Base-by-base conservation (phyloP, 2,329 filamentous ascomycete genomes). In the Diaporthe citriasiana region DNA sequence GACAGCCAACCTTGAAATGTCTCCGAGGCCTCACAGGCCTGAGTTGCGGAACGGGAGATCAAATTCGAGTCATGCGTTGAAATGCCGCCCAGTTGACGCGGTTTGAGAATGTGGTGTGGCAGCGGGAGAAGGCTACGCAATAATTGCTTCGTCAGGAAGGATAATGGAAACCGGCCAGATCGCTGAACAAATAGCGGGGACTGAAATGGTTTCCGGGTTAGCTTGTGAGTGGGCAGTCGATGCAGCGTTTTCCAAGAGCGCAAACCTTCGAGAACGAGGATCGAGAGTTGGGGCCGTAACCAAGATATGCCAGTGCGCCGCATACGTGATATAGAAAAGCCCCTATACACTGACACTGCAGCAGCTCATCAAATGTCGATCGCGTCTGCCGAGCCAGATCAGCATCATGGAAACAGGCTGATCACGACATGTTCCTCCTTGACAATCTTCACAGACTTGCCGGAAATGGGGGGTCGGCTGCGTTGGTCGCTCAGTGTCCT, bases 381-480 rank as follows among this genome's bases (percentile, higher is more conserved):
- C 56, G 45, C 53, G 65, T 60, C 70, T 74, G 63, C 70, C 35
- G 55, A 42, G 63, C 35, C 30, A 27, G 70, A 73, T 73, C 70
- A 74, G 70, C 47, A 74, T 68, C 22, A 47, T 35, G 55, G 53
- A 55, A 56, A 35, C 35, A 53, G 38, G 51, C n/a, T 40, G 53
- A 45, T 25, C 55, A 57, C 30, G 45, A 30, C 33, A 69, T 57
- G 5, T n/a, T 22, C 30, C 47, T 53, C 47, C 45, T 53, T 68
- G 63, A 68, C 17, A 22, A 30, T 22, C 27, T 53, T 30, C n/a
- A 51, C 63, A 38, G 47, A 22, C 15, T 15, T 53, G 45, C 63
- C 63, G 33, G 33, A 13, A n/a, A 45, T 5, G 42, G 38, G 38
- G 45, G n/a, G 33, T 22, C n/a, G 47, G 66, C 27, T 45, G 27